Conservation (phyloP, 2,329 filamentous ascomycete genomes). For the Corynespora cassiicola region DNA sequence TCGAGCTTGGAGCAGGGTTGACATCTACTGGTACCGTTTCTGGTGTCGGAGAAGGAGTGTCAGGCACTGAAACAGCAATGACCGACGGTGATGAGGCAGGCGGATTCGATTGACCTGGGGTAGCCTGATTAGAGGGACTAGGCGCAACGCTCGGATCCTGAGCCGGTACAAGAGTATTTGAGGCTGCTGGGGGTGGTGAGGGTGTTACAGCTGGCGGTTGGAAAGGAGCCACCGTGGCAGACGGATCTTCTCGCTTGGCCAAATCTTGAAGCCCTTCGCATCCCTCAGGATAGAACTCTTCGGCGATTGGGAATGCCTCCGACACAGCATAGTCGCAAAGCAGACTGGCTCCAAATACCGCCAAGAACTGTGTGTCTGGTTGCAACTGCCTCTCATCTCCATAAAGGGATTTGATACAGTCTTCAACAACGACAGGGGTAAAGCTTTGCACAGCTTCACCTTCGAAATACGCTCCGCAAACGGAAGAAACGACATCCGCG, state of each 20-base stretch:
- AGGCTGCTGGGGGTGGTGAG: no score
- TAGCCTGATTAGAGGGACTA: no score
- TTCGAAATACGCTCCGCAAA: constrained; percentile 23
- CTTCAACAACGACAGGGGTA: constrained; percentile 15
- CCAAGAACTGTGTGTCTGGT: constrained; percentile 19
- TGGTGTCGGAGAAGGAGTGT: no score
- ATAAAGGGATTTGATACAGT: constrained; percentile 26
- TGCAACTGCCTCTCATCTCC: constrained; percentile 16
- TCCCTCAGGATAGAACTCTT: constrained; percentile 20
- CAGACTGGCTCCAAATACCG: constrained; percentile 27
- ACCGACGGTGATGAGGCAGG: no score
- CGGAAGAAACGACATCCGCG: constrained; percentile 22
- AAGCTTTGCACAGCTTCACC: constrained; percentile 17
- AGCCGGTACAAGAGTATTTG: no score
- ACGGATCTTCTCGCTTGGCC: constrained; percentile 12
- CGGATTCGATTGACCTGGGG: no score
- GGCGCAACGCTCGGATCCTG: no score
- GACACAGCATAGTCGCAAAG: constrained; percentile 25
- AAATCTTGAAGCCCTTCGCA: constrained; percentile 25
- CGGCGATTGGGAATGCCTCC: constrained; percentile 24
- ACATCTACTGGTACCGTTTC: no score
- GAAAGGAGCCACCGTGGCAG: constrained; percentile 4
- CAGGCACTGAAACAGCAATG: no score
- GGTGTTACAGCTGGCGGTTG: constrained; percentile 5
- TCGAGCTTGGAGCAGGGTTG: no score